Evolutionary conservation across 2,329 filamentous ascomycete genomes (phyloP), one percentile per base, ranked within the genome.

Genomic region (Aspergillus sergii): DNA sequence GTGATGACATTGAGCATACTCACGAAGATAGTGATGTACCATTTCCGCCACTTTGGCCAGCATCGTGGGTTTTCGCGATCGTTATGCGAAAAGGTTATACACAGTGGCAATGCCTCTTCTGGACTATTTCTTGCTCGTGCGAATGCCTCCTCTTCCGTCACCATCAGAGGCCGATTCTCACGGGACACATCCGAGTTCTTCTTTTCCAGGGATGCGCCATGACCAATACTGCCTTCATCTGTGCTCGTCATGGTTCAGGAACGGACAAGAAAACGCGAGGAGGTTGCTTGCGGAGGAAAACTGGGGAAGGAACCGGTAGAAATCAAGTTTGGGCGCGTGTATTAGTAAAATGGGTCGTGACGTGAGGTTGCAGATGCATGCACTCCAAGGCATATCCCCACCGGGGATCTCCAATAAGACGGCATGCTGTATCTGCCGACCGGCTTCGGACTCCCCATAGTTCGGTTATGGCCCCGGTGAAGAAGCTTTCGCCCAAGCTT

Each of bases 11-110:
- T 73, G 26, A 81, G 66, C 63, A 75, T 71, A 62, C 79, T 76
- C 23, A 74, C 76, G n/a, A 81, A 68, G 36, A 72, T 68, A 7
- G 77, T 80, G 45, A 80, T 80, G 63, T 79, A 80, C 79, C 79
- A 81, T 62, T 78, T 78, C 32, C 72, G 73, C 65, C 64, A 72
- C 48, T 70, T 73, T 2, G 75, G 72, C 76, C 78, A 82, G 51
- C 79, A 75, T 41, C 78, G 73, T 11, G 80, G 80, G 60, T 80
- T 80, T 36, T 80, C 78, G 9, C 39, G 58, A 41, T 74, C 72
- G 9, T 65, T 50, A 6, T 53, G 39, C 8, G 57, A 62, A 36
- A 36, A 74, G 2, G 64, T 67, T 19, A 73, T 62, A 23, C 64
- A 56, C 36, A 74, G 66, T 2, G 71, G 70, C 4, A 72, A 54